A percentile compares a stretch with the other conserved stretches of the same genome.
Evolutionary conservation across 2,329 filamentous ascomycete genomes (phyloP).

Genomic region (Colletotrichum endophyticum): DNA sequence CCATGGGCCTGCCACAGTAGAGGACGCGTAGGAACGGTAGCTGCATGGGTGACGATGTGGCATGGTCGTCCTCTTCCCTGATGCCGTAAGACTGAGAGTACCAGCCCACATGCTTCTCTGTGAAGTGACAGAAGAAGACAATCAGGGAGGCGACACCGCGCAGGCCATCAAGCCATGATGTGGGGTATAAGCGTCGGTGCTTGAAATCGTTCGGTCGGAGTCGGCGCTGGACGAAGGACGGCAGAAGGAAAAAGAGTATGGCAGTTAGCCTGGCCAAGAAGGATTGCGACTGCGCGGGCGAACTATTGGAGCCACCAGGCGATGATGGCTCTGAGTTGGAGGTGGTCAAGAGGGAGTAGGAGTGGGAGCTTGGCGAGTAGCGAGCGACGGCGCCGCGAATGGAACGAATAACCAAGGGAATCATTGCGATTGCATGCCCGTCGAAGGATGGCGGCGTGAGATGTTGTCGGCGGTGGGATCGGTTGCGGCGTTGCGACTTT

Average conservation of each 20-base stretch:
- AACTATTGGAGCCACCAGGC: not conserved
- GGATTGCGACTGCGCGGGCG: not conserved
- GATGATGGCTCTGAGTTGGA: constrained; percentile 3
- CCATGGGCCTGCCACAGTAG: constrained; percentile 51
- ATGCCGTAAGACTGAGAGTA: constrained; percentile 39
- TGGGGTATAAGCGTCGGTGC: constrained; percentile 36
- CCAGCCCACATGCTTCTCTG: constrained; percentile 42
- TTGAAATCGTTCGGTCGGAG: constrained; percentile 27
- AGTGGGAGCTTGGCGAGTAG: constrained; percentile 4
- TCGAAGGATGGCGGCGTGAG: not conserved
- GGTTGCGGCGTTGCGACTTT: not conserved
- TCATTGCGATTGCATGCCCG: constrained; percentile 17
- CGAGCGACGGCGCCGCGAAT: constrained; percentile 19
- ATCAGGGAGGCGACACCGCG: constrained; percentile 53
- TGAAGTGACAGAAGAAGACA: constrained; percentile 53
- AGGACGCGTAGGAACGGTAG: constrained; percentile 48
- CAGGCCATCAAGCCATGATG: constrained; percentile 54
- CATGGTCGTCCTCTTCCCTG: constrained; percentile 30
- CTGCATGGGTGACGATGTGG: constrained; percentile 40
- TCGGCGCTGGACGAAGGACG: constrained; percentile 34
- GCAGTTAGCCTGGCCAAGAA: constrained; percentile 8
- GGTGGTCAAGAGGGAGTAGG: constrained; percentile 6
- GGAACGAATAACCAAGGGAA: constrained; percentile 19
- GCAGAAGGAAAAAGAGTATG: constrained; percentile 29
- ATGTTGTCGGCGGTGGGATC: not conserved